Percentiles rank a stretch among this genome's conserved stretches.
Conservation (phyloP, 768 basidiomycete genomes). For the Boletus vermiculosoides region DNA sequence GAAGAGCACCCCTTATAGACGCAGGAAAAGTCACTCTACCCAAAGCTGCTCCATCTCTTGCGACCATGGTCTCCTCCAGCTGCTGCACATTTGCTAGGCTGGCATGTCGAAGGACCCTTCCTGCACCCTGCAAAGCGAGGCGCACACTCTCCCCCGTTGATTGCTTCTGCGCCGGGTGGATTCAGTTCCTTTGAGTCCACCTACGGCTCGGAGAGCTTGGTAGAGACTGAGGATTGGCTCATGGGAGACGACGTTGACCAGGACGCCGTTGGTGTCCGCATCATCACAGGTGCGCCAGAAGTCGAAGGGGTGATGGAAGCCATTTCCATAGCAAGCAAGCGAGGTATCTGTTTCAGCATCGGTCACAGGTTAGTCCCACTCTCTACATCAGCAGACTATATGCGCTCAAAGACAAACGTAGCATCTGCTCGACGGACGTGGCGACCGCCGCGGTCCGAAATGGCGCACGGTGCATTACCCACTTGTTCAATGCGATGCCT, state of each 20-base stretch:
- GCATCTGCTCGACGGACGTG: conserved; percentile 70
- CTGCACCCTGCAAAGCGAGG: conserved; percentile 80
- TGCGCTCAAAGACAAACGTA: conserved; percentile 27
- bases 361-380: conserved; percentile 69
- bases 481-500: conserved; percentile 93
- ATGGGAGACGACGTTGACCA: conserved; percentile 38
- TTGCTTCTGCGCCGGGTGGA: conserved; percentile 61
- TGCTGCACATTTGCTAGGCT: conserved; percentile 78
- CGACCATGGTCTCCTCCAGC: conserved; percentile 60
- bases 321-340: conserved; percentile 54
- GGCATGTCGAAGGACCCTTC: conserved; percentile 92
- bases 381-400: background rate
- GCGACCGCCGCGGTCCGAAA: conserved; percentile 67
- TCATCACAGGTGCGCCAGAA: conserved; percentile 88
- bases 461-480: conserved; percentile 86
- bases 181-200: conserved; percentile 68
- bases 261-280: conserved; percentile 56
- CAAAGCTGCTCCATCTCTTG: conserved; percentile 64
- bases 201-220: conserved; percentile 68
- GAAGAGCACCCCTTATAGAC: conserved; percentile 45
- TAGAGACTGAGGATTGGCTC: conserved; percentile 64
- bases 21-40: conserved; percentile 73
- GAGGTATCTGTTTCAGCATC: conserved; percentile 79
- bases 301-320: conserved; percentile 77
- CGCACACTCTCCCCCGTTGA: conserved; percentile 70